Base-by-base conservation (phyloP, 2,329 filamentous ascomycete species). In the Cytospora piceae region DNA sequence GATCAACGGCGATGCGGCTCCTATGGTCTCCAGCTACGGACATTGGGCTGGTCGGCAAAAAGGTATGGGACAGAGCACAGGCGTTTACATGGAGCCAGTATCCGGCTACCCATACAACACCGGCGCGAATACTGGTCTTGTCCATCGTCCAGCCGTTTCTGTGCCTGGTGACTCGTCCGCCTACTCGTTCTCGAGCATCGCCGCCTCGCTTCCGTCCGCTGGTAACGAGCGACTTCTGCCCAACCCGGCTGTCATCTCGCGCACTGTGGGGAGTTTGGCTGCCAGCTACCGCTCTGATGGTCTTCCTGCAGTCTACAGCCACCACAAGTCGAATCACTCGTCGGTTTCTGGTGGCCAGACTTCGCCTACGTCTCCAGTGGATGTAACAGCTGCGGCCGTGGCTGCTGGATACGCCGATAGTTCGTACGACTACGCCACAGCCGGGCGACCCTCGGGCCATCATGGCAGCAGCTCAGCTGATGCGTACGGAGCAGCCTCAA, bases 181-280 rank as follows among this genome's bases (percentile, higher is more conserved):
- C 52, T 79, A 81, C 67, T 79, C 78, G 8, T 73, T 81, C n/a
- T 77, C 78, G 0, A 73, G 74, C 51, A 78, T 80, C 63, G 78
- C 79, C 7, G 77, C 79, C 0, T 78, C 79, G 0, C 73, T 81
- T 0, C 79, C 79, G 0, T 72, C 71, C 6, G 70, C 74, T 4
- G 68, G 69, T 1, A 61, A 66, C 14, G 75, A 76, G 20, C 72
- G 74, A 12, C 68, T 76, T 15, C 72, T 80, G 0, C 77, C 79
- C 0, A 75, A 77, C 4, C 75, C 76, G 3, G 70, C 74, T 22
- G 49, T 58, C 17, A 51, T 61, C 11, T 75, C 73, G 32, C 74
- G 76, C n/a, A 73, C 73, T 0, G 42, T 77, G 34, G 71, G 73
- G 11, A 72, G 73, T 46, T 70, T 75, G 0, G 24, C 37, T 32